Percentiles rank a stretch among this genome's conserved stretches.
Conservation (phyloP, 2,329 filamentous ascomycete species). For the Sclerotinia subarctica region DNA sequence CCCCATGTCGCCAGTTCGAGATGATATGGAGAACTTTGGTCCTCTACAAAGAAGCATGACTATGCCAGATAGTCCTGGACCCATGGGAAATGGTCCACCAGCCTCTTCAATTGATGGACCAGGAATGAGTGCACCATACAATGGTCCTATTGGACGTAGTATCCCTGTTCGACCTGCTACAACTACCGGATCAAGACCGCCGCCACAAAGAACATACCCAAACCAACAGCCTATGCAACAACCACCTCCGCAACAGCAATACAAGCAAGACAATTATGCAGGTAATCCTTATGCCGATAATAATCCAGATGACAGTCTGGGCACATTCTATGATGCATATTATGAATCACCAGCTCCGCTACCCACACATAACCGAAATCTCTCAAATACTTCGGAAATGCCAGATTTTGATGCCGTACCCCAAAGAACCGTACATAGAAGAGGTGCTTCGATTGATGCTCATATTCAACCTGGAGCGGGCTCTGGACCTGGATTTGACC, state of each 20-base stretch:
- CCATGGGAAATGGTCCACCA: slow-evolving; percentile 37
- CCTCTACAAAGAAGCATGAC: slow-evolving; percentile 59
- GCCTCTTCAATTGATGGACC: slow-evolving; percentile 31
- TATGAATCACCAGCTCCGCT: slow-evolving; percentile 42
- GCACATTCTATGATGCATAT: slow-evolving; percentile 55
- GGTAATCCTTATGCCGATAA: slow-evolving; percentile 30
- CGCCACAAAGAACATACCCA: slow-evolving; percentile 52
- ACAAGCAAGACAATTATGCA: slow-evolving; percentile 21
- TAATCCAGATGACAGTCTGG: slow-evolving; percentile 41
- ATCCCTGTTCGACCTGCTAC: slow-evolving; percentile 55
- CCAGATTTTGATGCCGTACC: slow-evolving; percentile 34
- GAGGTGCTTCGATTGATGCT: slow-evolving; percentile 35
- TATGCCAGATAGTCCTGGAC: slow-evolving; percentile 51
- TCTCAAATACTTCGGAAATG: slow-evolving; percentile 34
- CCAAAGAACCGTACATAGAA: slow-evolving; percentile 24
- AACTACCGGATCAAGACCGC: slow-evolving; percentile 50
- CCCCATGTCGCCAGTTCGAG: slow-evolving; percentile 27
- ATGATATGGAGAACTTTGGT: slow-evolving; percentile 45
- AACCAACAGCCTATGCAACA: slow-evolving; percentile 39
- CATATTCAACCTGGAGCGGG: slow-evolving; percentile 30
- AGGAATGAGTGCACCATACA: slow-evolving; percentile 45
- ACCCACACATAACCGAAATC: slow-evolving; percentile 23
- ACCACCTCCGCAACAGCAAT: slow-evolving; percentile 30
- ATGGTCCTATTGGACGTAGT: slow-evolving; percentile 45
- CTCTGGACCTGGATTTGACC: neutral